Evolutionary conservation across 1,284 basidiomycete genomes (phyloP), one percentile per base, ranked within the genome.

Genomic region (Apiotrichum veenhuisii): DNA sequence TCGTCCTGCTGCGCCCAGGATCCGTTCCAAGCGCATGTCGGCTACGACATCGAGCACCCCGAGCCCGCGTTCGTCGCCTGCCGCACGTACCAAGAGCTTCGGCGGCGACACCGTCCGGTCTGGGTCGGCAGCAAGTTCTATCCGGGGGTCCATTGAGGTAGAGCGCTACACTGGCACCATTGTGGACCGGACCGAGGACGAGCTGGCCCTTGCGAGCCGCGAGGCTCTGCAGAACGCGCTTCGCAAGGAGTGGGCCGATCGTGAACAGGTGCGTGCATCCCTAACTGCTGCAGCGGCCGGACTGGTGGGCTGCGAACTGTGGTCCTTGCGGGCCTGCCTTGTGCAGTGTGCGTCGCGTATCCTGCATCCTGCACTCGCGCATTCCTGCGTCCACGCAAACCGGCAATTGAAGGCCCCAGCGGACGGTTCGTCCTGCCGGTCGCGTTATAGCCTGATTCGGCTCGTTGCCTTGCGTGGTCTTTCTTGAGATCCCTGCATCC

Each of bases 171-270:
- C 50, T 2, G 59, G 59, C 5, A 30, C 40, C 26, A 36, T 73
- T 37, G 62, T 64, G 27, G 69, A 71, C 40, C 48, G 67, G 34
- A 70, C 60, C 15, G 73, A 72, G 46, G 68, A 69, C 18, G 67
- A 69, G 43, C 52, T 74, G 7, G 50, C 27, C 3, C 30, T 59
- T 25, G 70, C 70, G 1, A 60, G 65, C 25, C 55, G 64, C 26
- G 63, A 68, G 15, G 68, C 63, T 12, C 53, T 75, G 44, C 64
- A 66, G 54, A 40, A 52, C 20, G 68, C 68, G 0, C 55, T 75
- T 40, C 62, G 59, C 30, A 61, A 58, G 17, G 65, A 70, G 51
- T 75, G 74, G 72, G 43, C 57, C 9, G 50, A 58, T 17, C 51
- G 61, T n/a, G 74, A 74, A 42, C 56, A 63, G 62, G 74, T 74